phyloP scores from a whole-genome alignment of 164 flowering plant species.

The Nymphaea colorata region DNA sequence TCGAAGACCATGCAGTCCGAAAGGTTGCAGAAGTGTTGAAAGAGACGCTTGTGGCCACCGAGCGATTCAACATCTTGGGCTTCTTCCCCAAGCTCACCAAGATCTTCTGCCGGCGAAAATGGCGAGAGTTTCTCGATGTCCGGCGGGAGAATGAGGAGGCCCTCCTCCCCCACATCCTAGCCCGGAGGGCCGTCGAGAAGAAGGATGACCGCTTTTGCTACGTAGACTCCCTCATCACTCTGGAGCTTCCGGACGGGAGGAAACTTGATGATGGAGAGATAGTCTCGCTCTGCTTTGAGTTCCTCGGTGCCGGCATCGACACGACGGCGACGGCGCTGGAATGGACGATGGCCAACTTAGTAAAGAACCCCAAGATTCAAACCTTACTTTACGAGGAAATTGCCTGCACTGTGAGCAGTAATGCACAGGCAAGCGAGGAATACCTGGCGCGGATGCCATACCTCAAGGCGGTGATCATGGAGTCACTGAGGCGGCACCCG shows the following conservation, averaged over 20 bases:
- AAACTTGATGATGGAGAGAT: conserved; percentile 22
- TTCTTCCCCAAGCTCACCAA: conserved; percentile 18
- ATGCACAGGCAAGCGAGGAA: not conserved
- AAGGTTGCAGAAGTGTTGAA: conserved; percentile 13
- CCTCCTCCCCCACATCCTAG: conserved; percentile 13
- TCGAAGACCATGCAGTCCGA: conserved; percentile 17
- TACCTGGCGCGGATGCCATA: conserved; percentile 8
- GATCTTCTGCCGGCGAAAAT: conserved; percentile 14
- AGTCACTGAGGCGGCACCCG: conserved; percentile 11
- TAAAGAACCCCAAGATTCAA: conserved; percentile 12
- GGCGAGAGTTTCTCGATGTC: conserved; percentile 11
- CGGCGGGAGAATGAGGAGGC: conserved; percentile 10
- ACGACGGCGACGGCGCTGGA: conserved; percentile 22
- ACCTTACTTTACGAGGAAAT: conserved; percentile 4
- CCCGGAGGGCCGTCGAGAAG: conserved; percentile 1
- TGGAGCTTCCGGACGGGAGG: conserved; percentile 19
- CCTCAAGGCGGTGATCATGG: conserved; percentile 10
- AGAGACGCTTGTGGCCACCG: conserved; percentile 2
- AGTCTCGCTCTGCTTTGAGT: conserved; percentile 22
- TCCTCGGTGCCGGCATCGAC: conserved; percentile 25
- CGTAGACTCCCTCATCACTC: conserved; percentile 16
- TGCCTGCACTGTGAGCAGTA: not conserved
- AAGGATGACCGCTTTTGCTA: conserved; percentile 6
- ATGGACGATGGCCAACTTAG: conserved; percentile 27
- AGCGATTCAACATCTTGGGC: conserved; percentile 9